A percentile compares a stretch with the other conserved stretches of the same genome.
Conservation (phyloP, 179 eudicot species). For the Actinidia arguta region DNA sequence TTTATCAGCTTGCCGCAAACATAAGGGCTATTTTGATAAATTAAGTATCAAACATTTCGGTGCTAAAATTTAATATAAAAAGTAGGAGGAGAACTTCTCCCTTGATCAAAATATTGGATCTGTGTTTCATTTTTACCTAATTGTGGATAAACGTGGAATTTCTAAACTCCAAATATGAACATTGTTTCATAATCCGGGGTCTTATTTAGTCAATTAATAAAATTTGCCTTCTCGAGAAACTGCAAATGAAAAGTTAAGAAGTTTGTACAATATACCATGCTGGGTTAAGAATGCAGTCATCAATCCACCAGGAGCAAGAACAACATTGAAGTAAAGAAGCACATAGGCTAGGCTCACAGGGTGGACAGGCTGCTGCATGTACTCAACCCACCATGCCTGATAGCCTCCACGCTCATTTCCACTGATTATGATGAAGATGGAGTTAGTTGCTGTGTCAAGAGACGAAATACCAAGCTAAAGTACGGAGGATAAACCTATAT, state of each 20-base stretch:
- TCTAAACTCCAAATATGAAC: background rate
- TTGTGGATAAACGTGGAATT: background rate
- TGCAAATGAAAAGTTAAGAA: constrained; percentile 9
- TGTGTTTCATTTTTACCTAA: too few species aligned
- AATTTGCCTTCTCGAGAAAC: background rate
- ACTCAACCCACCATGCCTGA: constrained; percentile 88
- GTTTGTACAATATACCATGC: constrained; percentile 58
- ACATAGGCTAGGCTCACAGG: constrained; percentile 98
- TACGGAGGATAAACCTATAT: constrained; percentile 50
- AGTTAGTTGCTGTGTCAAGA: constrained; percentile 14
- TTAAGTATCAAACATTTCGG: too few species aligned
- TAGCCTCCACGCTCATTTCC: constrained; percentile 63
- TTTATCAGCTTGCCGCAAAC: too few species aligned
- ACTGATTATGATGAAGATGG: constrained; percentile 41
- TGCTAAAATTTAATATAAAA: too few species aligned
- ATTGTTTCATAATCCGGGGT: background rate
- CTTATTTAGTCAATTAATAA: background rate
- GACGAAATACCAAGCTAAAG: background rate
- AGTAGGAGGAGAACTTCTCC: too few species aligned
- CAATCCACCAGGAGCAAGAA: constrained; percentile 93
- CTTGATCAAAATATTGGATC: too few species aligned
- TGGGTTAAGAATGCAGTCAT: constrained; percentile 97
- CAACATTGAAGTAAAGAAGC: constrained; percentile 84
- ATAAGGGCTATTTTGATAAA: too few species aligned
- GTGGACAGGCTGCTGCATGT: constrained; percentile 92